Percentiles rank a stretch among this genome's conserved stretches.
Evolutionary conservation across 2,329 filamentous ascomycete genomes (phyloP).

Genomic region (Aspergillus puulaauensis): DNA sequence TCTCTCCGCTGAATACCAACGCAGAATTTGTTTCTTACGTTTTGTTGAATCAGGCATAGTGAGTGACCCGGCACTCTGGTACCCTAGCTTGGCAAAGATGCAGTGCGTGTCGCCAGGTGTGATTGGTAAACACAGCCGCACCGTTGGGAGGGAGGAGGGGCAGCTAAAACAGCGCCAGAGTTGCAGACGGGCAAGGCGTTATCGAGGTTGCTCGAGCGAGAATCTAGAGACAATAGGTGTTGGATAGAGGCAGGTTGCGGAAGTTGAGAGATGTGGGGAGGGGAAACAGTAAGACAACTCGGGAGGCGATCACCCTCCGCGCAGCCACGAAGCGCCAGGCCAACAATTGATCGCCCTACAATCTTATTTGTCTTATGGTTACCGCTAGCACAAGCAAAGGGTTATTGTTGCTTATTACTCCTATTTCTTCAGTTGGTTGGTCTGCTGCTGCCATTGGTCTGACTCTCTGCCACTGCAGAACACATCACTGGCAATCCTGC

Average conservation of each 20-base stretch:
- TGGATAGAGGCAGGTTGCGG: background rate
- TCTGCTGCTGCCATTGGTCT: background rate
- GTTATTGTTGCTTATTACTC: constrained; percentile 8
- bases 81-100: constrained; percentile 31
- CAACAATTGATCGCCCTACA: constrained; percentile 3
- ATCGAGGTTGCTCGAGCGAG: background rate
- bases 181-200: background rate
- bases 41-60: constrained; percentile 25
- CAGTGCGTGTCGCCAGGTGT: constrained; percentile 31
- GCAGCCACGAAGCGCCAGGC: constrained; percentile 2
- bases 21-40: constrained; percentile 16
- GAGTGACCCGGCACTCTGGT: constrained; percentile 33
- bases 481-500: background rate
- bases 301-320: background rate
- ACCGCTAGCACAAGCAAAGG: constrained; percentile 3
- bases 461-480: background rate
- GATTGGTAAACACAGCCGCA: constrained; percentile 33
- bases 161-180: background rate
- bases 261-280: background rate
- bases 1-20: constrained; percentile 14
- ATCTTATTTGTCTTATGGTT: constrained; percentile 5
- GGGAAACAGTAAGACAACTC: background rate
- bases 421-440: constrained; percentile 6
- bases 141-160: constrained; percentile 8
- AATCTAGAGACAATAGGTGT: background rate